Evolutionary conservation across 306 rosid species (phyloP), one percentile per base, ranked within the genome.

Genomic region (Urtica urens): DNA sequence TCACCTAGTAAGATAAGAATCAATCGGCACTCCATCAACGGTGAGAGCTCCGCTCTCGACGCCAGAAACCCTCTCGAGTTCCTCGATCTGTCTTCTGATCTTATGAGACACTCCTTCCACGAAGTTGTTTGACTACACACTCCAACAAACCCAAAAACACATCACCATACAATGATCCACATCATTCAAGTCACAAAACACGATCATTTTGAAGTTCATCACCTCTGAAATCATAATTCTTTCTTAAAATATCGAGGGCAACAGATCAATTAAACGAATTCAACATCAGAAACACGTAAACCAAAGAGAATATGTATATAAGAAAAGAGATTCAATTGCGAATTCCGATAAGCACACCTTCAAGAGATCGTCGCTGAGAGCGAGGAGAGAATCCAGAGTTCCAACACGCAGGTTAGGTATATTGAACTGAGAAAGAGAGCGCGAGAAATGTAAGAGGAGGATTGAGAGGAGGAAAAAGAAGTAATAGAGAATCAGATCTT

Each of bases 21-120:
- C 99, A 20, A 90, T 86, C 18, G 99, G 99, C 1, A 90, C 95
- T 42, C 95, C 99, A 48, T 90, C 99, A 1, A 90, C 94, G 10
- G 99, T 79, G 44, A 90, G 73, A 10, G 71, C 59, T 22, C 73
- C 74, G 77, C 78, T 63, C 59, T 70, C 82, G 2, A 77, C 66
- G 5, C 87, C 80, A 0, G 95, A 83, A 54, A 67, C 63, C 70
- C 71, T 73, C 69, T 87, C 93, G 15, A 87, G 65, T 20, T 87
- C 96, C 75, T 83, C 96, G 60, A 87, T 83, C 85, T 87, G 96
- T n/a, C 96, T 82, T 77, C 93, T 67, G 78, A 87, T 80, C 82
- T 87, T 83, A 61, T 59, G 81, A 11, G 96, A 75, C 6, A 82
- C 94, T 22, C 82, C 96, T 65, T 87, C 96, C 51, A 87, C 67